Conservation (phyloP, 257 asterid species). For the Solanum bukasovii region DNA sequence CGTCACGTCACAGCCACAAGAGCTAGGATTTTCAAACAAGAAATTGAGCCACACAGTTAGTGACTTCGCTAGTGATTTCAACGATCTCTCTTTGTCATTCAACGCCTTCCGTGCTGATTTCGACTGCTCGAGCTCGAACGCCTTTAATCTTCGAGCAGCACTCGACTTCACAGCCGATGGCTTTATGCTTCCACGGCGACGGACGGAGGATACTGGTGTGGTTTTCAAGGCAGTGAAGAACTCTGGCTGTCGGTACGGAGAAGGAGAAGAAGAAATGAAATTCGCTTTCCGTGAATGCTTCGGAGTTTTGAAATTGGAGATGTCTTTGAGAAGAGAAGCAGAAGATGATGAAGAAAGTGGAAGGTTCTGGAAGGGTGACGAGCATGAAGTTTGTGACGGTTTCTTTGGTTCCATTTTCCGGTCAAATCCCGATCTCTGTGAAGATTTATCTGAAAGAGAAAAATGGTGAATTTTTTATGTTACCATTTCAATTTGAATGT, state of each 20-base stretch:
- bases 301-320: slow-evolving; percentile 72
- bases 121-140: slow-evolving; percentile 71
- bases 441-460: background rate
- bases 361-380: slow-evolving; percentile 36
- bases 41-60: slow-evolving; percentile 91
- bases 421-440: background rate
- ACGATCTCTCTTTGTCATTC: slow-evolving; percentile 50
- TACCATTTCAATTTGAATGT: slow-evolving; percentile 5
- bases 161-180: slow-evolving; percentile 41
- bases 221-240: slow-evolving; percentile 57
- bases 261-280: slow-evolving; percentile 17
- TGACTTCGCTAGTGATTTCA: slow-evolving; percentile 63
- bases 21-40: slow-evolving; percentile 61
- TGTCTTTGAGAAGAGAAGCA: slow-evolving; percentile 43
- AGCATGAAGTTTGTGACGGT: background rate
- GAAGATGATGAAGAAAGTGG: slow-evolving; percentile 27
- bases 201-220: slow-evolving; percentile 42
- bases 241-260: slow-evolving; percentile 21
- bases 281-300: slow-evolving; percentile 13
- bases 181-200: slow-evolving; percentile 17
- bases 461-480: background rate
- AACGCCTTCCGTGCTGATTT: slow-evolving; percentile 77
- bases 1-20: slow-evolving; percentile 72
- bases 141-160: slow-evolving; percentile 56
- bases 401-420: slow-evolving; percentile 6